These are phyloP conservation scores for Juglanconis sp. DNA, from an alignment of 2,329 filamentous ascomycete species.

Conservation along the genomic window DNA sequence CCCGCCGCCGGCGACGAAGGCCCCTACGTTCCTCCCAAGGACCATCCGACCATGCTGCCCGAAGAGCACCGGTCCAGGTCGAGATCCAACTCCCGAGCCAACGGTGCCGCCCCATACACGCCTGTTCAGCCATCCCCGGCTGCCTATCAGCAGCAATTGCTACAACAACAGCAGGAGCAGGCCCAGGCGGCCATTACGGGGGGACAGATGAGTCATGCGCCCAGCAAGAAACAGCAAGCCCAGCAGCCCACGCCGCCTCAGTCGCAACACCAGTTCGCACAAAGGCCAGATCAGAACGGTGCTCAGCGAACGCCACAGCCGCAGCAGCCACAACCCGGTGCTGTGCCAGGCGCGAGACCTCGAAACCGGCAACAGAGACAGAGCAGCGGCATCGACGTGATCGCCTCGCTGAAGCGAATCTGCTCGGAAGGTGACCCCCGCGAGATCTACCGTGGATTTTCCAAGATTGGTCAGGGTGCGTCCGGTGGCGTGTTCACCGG, in stretches of 20 bases:
- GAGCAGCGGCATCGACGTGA: conserved; percentile 77
- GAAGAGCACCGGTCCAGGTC: conserved; percentile 67
- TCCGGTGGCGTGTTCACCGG: conserved; percentile 95
- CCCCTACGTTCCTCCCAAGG: conserved; percentile 49
- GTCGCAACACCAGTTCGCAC: conserved; percentile 47
- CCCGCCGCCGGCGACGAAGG: conserved; percentile 55
- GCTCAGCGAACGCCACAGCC: conserved; percentile 32
- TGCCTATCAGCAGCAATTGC: conserved; percentile 58
- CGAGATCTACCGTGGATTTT: conserved; percentile 79
- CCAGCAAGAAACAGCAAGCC: conserved; percentile 66
- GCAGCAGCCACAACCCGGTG: conserved; percentile 32
- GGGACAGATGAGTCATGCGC: conserved; percentile 66
- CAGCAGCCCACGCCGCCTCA: conserved; percentile 49
- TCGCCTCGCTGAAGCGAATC: conserved; percentile 79
- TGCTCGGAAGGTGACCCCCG: conserved; percentile 88
- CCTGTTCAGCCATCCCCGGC: conserved; percentile 42
- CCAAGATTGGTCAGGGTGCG: conserved; percentile 95
- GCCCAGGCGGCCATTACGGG: conserved; percentile 71
- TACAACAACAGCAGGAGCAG: conserved; percentile 84
- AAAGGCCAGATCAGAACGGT: conserved; percentile 34
- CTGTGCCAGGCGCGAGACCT: conserved; percentile 58
- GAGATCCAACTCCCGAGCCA: conserved; percentile 61
- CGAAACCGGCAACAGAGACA: conserved; percentile 71
- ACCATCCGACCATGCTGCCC: conserved; percentile 57
- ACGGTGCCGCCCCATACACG: conserved; percentile 41